Evolutionary conservation across 371 early-diverging fungal genomes (phyloP), one percentile per base, ranked within the genome.

Genomic region (Mortierella sp.): DNA sequence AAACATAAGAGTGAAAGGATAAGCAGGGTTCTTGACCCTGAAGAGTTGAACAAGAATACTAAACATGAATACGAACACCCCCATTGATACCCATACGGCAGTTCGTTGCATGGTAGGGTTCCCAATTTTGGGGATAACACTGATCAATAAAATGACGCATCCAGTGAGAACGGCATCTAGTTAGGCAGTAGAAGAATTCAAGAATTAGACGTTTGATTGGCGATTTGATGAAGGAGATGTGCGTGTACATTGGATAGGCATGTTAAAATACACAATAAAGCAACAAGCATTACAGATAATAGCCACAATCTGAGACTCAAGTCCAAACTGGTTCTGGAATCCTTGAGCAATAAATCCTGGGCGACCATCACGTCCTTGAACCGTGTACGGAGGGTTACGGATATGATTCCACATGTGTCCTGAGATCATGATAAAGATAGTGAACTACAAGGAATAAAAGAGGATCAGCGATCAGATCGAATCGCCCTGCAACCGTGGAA

Each of bases 341-440:
- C 93, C 93, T 46, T 53, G 57, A 0, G 92, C 91, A 59, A 94
- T 81, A 41, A 91, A 86, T 38, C 86, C 87, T 27, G 89, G 73
- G 46, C 84, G 71, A 23, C 92, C 92, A 48, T 88, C 80, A 10
- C 82, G 76, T 45, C 81, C 82, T 10, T 85, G 86, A 27, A 85
- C 80, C 34, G 88, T 64, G 58, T 86, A 94, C 19, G 92, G 92
- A 1, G 96, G 89, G 13, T 82, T 81, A 30, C 94, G 90, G 72
- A 95, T 95, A 57, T 86, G 86, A 78, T 94, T 94, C 93, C 93
- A 95, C 96, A 95, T 95, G 70, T 89, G 88, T 42, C 95, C 96
- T 18, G 91, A 90, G 38, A 86, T 91, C 88, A 94, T 91, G 51
- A 88, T 68, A 28, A 93, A 78, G 48, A 91, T 89, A n/a, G 82